phyloP scores from a whole-genome alignment of 805 yeast genomes.

The Cyberlindnera xishuangbannaensis region DNA sequence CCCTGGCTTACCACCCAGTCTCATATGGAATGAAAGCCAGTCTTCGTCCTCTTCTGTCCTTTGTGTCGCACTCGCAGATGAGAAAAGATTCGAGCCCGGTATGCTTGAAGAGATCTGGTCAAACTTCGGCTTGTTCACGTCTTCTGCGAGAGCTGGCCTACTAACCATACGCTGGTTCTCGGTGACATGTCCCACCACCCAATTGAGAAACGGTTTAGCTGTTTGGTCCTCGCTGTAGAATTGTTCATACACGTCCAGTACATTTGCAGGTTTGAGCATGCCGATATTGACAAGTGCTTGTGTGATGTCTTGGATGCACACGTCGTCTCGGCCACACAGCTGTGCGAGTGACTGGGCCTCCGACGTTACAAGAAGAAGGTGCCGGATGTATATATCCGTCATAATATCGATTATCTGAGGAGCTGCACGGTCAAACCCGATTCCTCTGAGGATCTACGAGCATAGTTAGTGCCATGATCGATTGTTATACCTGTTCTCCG shows the following conservation, averaged over 20 bases:
- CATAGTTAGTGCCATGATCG: too few species aligned
- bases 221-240: slow-evolving; percentile 41
- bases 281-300: slow-evolving; percentile 63
- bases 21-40: slow-evolving; percentile 30
- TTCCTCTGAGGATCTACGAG: slow-evolving; percentile 64
- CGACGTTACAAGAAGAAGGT: slow-evolving; percentile 46
- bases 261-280: slow-evolving; percentile 51
- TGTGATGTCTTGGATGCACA: slow-evolving; percentile 60
- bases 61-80: too few species aligned
- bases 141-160: slow-evolving; percentile 21
- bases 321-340: slow-evolving; percentile 38
- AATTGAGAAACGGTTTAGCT: slow-evolving; percentile 44
- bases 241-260: slow-evolving; percentile 50
- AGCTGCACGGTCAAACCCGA: slow-evolving; percentile 78
- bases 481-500: too few species aligned
- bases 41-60: slow-evolving; percentile 28
- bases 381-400: slow-evolving; percentile 71
- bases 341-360: slow-evolving; percentile 47
- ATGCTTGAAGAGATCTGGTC: too few species aligned
- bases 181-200: slow-evolving; percentile 46
- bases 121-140: slow-evolving; percentile 12
- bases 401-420: slow-evolving; percentile 66
- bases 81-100: too few species aligned
- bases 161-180: slow-evolving; percentile 37
- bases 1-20: slow-evolving; percentile 23